Base-by-base conservation (phyloP, 306 rosid species). In the Trichosanthes truncata region DNA sequence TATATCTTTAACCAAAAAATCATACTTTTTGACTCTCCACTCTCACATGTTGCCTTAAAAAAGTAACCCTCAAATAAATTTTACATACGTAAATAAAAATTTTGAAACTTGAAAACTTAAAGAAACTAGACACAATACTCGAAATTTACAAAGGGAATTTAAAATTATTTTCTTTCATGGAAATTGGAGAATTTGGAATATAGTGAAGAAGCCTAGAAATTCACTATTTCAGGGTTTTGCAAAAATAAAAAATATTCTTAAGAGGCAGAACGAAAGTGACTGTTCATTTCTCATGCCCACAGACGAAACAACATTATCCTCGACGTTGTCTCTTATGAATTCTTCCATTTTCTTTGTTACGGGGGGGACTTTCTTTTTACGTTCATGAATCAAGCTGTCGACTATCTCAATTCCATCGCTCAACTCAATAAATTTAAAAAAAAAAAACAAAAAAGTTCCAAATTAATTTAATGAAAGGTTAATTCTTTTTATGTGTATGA, bases 341-440 rank as follows among this genome's bases (percentile, higher is more conserved):
- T 18, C 78, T 74, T 74, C 78, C 78, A 49, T 74, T 48, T 29
- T 52, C 41, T 73, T 7, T 17, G 78, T 7, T 72, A 13, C 7
- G 59, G 59, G 57, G 76, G 15, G 21, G 5, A 46, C 14, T 52
- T 52, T n/a, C 1, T 43, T 41, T 49, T 51, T 31, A 74, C 18
- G 14, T 74, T 74, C 78, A 74, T 74, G 78, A 74, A 74, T 74
- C 78, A 49, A 29, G 4, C 5, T 72, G 76, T 71, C 35, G 20
- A 69, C 56, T 6, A n/a, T 71, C 76, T 69, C 49, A 40, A 10
- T 40, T 40, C 12, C 33, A 40, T 40, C 48, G 5, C 7, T 40
- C 48, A 35, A 65, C 43, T 15, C 63, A 57, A 57, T 15, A 17
- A 56, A 2, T 29, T 29, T 1, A 57, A 12, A 21, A 7, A 55